phyloP scores from a whole-genome alignment of 345 rosid species.

The Bretschneidera sinensis region DNA sequence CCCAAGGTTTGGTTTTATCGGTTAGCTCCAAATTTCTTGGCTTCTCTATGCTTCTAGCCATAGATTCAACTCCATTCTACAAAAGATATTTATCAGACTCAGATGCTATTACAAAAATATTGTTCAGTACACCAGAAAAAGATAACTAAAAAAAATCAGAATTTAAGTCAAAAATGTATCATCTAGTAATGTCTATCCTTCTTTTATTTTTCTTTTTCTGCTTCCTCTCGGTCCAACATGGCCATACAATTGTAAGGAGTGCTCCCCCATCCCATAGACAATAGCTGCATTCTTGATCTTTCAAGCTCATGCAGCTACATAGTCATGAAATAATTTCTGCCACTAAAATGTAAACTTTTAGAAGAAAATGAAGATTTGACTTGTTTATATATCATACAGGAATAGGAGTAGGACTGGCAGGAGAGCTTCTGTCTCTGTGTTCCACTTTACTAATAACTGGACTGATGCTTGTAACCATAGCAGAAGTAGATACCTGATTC shows the following conservation, averaged over 20 bases:
- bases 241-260: too few species aligned
- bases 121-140: too few species aligned
- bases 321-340: neutral
- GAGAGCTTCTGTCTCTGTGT: conserved; percentile 40
- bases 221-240: too few species aligned
- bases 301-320: neutral
- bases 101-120: conserved; percentile 5
- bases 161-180: too few species aligned
- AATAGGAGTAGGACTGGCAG: conserved; percentile 32
- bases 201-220: too few species aligned
- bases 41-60: conserved; percentile 73
- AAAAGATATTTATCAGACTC: conserved; percentile 3
- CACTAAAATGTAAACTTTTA: neutral
- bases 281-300: neutral
- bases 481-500: conserved; percentile 38
- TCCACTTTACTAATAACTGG: conserved; percentile 47
- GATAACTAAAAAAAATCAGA: too few species aligned
- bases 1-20: conserved; percentile 80
- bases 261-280: too few species aligned
- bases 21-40: conserved; percentile 54
- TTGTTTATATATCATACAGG: neutral
- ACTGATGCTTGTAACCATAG: conserved; percentile 30
- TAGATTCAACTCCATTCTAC: conserved; percentile 63
- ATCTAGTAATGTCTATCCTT: too few species aligned
- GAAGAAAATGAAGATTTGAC: conserved; percentile 2